Conservation (phyloP, 2,329 filamentous ascomycete genomes). For the Botryosphaeria dothidea region DNA sequence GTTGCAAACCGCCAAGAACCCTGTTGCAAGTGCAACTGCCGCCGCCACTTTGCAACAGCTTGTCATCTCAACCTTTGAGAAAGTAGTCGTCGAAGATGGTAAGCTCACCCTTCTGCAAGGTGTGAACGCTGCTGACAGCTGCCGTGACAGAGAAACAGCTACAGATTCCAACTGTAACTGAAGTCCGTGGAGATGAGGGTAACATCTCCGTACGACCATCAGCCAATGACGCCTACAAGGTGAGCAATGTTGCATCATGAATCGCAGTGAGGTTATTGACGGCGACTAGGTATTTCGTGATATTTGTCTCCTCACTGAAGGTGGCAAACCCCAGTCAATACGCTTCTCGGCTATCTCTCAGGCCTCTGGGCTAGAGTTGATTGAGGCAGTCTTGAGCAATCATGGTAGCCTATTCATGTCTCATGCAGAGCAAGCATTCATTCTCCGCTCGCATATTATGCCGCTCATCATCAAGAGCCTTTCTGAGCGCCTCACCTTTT, state of each 20-base stretch:
- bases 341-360: slow-evolving; percentile 75
- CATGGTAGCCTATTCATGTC: slow-evolving; percentile 77
- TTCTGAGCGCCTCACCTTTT: slow-evolving; percentile 76
- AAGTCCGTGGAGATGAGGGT: slow-evolving; percentile 67
- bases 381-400: slow-evolving; percentile 86
- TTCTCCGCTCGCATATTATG: slow-evolving; percentile 76
- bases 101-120: slow-evolving; percentile 31
- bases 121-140: background rate
- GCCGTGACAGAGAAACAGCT: slow-evolving; percentile 35
- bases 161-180: slow-evolving; percentile 62
- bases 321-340: slow-evolving; percentile 79
- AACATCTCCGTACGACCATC: slow-evolving; percentile 69
- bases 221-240: slow-evolving; percentile 81
- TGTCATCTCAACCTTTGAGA: slow-evolving; percentile 89
- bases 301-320: slow-evolving; percentile 83
- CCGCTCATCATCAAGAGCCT: slow-evolving; percentile 78
- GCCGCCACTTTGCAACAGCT: slow-evolving; percentile 96
- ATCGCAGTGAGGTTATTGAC: slow-evolving; percentile 21
- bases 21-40: slow-evolving; percentile 91
- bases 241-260: slow-evolving; percentile 32
- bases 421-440: slow-evolving; percentile 78
- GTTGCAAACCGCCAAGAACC: slow-evolving; percentile 87
- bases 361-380: slow-evolving; percentile 84
- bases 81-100: slow-evolving; percentile 81
- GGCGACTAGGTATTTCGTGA: slow-evolving; percentile 74